Evolutionary conservation across 768 basidiomycete species (phyloP).

Genomic region (Cystobasidiopsis lactophilus): DNA sequence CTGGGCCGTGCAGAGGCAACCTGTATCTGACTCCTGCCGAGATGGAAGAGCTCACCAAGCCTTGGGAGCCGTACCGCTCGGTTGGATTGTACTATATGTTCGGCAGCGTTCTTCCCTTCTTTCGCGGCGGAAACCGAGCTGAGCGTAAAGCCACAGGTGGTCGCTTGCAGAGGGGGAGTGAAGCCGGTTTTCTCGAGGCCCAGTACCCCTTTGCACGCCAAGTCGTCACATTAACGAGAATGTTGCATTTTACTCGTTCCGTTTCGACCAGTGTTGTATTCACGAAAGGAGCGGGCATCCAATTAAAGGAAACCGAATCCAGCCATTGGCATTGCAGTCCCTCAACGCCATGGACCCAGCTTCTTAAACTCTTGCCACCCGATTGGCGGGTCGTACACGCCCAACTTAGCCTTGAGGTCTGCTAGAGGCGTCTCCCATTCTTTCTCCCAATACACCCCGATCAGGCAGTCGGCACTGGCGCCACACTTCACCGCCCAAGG

Average conservation of each 20-base stretch:
- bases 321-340: too few species aligned
- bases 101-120: too few species aligned
- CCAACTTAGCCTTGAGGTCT: conserved; percentile 64
- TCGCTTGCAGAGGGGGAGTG: too few species aligned
- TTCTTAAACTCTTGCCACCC: conserved; percentile 13
- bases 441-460: conserved; percentile 89
- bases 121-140: too few species aligned
- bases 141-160: too few species aligned
- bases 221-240: too few species aligned
- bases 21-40: conserved; percentile 16
- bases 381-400: conserved; percentile 57
- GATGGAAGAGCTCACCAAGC: conserved; percentile 18
- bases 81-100: conserved; percentile 20
- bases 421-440: conserved; percentile 66
- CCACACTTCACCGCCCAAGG: conserved; percentile 84
- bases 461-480: conserved; percentile 45
- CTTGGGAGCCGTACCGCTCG: neutral
- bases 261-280: too few species aligned
- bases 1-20: conserved; percentile 7
- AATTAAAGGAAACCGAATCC: too few species aligned
- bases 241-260: too few species aligned
- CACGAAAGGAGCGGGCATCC: too few species aligned
- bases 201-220: too few species aligned
- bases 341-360: neutral
- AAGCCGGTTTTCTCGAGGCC: too few species aligned